Base-by-base conservation (phyloP, 2,329 filamentous ascomycete genomes). In the Rhynchosporium agropyri region DNA sequence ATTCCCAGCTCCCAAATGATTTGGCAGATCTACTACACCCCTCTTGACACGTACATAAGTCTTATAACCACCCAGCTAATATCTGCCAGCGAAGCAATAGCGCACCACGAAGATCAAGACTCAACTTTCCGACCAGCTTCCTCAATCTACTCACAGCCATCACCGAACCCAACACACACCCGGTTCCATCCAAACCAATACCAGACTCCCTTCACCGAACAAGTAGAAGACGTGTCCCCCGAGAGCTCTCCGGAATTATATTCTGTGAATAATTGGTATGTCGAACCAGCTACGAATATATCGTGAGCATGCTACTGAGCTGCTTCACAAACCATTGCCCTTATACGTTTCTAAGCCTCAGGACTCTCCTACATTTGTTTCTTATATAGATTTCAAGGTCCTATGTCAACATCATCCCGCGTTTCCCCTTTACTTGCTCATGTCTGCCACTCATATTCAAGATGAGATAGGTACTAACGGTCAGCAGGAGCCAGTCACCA, bases 121-220 rank as follows among this genome's bases (percentile, higher is more conserved):
- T 74, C 77, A 40, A 73, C 71, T 59, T 77, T 76, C 65, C 81
- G 82, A 46, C 81, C 82, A n/a, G 68, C 78, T 6, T 88, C 87
- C 38, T 89, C 88, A 15, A 68, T 86, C 53, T 89, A 89, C 73
- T 85, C 86, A 51, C 81, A 84, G 72, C 80, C 78, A 50, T 84
- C 80, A 64, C 80, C 80, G 13, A 66, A 61, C 55, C 56, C 68
- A 51, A 61, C 64, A 8, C 55, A 63, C 53, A 68, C 69, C 48
- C 64, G 63, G 26, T 70, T 71, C 59, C 63, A 65, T 12, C 63
- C 74, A 62, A 65, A 69, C 64, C 49, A 75, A 71, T 69, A 76
- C 70, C 61, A 61, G 26, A 29, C 60, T 46, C 51, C 57, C 29
- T 43, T 50, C 58, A 67, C 73, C 51, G 55, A 63, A 60, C 64